A percentile compares a stretch with the other conserved stretches of the same genome.
phyloP scores from a whole-genome alignment of 305 asterid species.

The Rubia tinctorum region DNA sequence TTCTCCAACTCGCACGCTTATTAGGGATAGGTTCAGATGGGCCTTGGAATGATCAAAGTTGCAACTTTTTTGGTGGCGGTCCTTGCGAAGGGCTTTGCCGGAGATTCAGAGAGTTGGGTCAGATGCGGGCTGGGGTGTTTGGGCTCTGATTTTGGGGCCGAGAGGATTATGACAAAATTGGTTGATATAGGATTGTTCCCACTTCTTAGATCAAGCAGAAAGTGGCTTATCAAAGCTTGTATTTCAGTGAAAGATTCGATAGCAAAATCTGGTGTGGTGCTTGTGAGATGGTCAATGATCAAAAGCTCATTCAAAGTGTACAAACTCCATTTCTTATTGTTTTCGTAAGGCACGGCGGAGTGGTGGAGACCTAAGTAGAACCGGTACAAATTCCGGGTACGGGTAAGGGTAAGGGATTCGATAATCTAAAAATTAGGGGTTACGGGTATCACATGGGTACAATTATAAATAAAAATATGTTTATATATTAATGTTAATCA shows the following conservation, averaged over 20 bases:
- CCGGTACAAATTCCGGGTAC: no score
- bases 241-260: background rate
- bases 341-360: no score
- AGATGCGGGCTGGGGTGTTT: no score
- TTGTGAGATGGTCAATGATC: conserved; percentile 13
- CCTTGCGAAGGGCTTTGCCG: no score
- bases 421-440: no score
- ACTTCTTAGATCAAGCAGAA: conserved; percentile 22
- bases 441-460: no score
- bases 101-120: no score
- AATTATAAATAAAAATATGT: no score
- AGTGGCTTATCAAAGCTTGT: background rate
- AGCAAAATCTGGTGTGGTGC: conserved; percentile 4
- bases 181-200: background rate
- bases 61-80: background rate
- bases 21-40: background rate
- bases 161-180: conserved; percentile 43
- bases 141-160: no score
- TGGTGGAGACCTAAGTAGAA: no score
- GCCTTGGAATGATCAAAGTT: background rate
- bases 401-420: no score
- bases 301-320: background rate
- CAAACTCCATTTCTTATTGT: conserved; percentile 1
- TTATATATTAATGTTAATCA: no score
- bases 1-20: background rate